These are phyloP conservation scores for Melaleuca quinquenervia DNA, from an alignment of 345 rosid species.

Conservation along the genomic window DNA sequence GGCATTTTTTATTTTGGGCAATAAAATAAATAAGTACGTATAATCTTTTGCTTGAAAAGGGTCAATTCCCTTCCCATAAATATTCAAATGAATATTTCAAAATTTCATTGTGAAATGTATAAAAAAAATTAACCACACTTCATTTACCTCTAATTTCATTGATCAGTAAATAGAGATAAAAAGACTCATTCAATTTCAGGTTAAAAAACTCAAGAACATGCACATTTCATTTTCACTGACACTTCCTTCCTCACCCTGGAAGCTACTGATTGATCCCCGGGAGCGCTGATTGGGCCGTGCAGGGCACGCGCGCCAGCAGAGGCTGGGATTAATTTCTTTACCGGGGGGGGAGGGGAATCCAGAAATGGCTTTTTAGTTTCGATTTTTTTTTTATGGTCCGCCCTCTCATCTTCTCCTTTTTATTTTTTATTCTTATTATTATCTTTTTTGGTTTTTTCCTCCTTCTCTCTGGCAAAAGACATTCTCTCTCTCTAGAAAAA, in stretches of 20 bases:
- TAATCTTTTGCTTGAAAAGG: not conserved
- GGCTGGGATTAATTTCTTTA: not conserved
- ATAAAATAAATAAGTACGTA: not conserved
- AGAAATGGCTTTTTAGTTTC: slow-evolving; percentile 5
- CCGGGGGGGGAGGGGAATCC: too few relatives aligned
- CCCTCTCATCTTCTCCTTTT: too few relatives aligned
- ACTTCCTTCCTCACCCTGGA: not conserved
- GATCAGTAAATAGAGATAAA: not conserved
- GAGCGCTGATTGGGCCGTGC: not conserved
- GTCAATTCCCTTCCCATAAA: not conserved
- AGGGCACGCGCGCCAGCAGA: not conserved
- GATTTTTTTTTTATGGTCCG: not conserved
- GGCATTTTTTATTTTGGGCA: not conserved
- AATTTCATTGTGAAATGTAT: too few relatives aligned
- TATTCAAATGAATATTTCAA: not conserved
- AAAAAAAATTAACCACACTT: too few relatives aligned
- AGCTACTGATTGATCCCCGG: not conserved
- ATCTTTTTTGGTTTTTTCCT: not conserved
- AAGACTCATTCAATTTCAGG: not conserved
- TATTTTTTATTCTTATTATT: not conserved
- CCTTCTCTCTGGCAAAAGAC: not conserved
- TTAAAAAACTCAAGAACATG: not conserved
- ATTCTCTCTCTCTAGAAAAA: not conserved
- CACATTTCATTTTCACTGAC: not conserved
- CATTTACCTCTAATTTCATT: not conserved